A percentile compares a stretch with the other conserved stretches of the same genome.
Conservation (phyloP, 2,329 filamentous ascomycete genomes). For the Exserohilum turcica region DNA sequence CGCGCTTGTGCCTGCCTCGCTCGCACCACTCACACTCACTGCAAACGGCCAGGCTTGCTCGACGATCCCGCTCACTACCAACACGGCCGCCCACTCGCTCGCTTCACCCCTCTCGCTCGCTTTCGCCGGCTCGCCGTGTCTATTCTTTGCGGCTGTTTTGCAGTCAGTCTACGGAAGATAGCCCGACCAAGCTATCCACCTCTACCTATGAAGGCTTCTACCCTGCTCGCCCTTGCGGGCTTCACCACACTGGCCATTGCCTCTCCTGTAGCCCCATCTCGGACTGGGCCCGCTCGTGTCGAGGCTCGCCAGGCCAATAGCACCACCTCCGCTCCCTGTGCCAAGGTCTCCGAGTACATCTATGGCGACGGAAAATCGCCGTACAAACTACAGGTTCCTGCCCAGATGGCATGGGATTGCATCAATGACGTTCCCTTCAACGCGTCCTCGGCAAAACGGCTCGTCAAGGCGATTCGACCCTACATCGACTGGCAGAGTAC, state of each 20-base stretch:
- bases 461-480: conserved; percentile 49
- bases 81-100: background rate
- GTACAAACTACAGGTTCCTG: conserved; percentile 43
- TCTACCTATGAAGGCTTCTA: conserved; percentile 28
- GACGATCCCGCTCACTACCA: background rate
- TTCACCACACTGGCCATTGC: conserved; percentile 28
- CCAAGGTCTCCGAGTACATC: conserved; percentile 40
- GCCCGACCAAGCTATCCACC: background rate
- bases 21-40: no score
- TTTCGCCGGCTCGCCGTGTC: background rate
- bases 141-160: background rate
- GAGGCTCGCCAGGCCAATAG: conserved; percentile 28
- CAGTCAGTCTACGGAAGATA: background rate
- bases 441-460: conserved; percentile 44
- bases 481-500: conserved; percentile 57
- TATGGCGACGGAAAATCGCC: conserved; percentile 24
- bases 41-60: background rate
- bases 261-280: conserved; percentile 30
- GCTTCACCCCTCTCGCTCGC: background rate
- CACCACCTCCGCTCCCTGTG: conserved; percentile 36
- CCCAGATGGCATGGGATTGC: conserved; percentile 53
- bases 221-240: conserved; percentile 29
- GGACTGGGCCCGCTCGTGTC: conserved; percentile 17
- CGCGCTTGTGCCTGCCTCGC: background rate
- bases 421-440: conserved; percentile 54